These are phyloP conservation scores for Nannochloropsis oceanica DNA, from an alignment of 108 stramenopile species.

Conservation along the genomic window DNA sequence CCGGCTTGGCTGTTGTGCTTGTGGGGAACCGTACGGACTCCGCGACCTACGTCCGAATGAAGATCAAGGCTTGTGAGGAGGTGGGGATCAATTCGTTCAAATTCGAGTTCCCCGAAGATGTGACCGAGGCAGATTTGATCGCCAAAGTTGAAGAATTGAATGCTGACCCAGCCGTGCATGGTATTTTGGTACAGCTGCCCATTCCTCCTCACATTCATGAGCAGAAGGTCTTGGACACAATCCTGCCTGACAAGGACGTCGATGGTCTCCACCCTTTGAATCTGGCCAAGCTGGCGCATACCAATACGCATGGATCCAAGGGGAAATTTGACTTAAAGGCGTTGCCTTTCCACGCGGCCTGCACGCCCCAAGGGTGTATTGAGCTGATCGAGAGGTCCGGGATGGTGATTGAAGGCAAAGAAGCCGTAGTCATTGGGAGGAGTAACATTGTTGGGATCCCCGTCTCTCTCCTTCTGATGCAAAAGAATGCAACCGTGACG, in stretches of 20 bases:
- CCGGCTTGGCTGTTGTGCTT: slow-evolving; percentile 71
- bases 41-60: slow-evolving; percentile 92
- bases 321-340: not conserved
- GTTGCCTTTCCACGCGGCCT: slow-evolving; percentile 37
- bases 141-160: slow-evolving; percentile 50
- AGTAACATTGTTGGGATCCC: slow-evolving; percentile 67
- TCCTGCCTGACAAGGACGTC: slow-evolving; percentile 74
- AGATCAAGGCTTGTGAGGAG: slow-evolving; percentile 69
- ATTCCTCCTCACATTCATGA: slow-evolving; percentile 73
- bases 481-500: slow-evolving; percentile 77
- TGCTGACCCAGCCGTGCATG: slow-evolving; percentile 60
- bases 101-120: slow-evolving; percentile 54
- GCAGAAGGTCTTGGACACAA: slow-evolving; percentile 43
- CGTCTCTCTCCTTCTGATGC: slow-evolving; percentile 65
- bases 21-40: slow-evolving; percentile 75
- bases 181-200: slow-evolving; percentile 93
- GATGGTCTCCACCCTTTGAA: slow-evolving; percentile 89
- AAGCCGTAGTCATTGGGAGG: slow-evolving; percentile 90
- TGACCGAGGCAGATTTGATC: slow-evolving; percentile 46
- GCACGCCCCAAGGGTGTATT: slow-evolving; percentile 69
- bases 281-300: slow-evolving; percentile 50
- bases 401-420: slow-evolving; percentile 62
- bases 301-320: not conserved
- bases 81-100: slow-evolving; percentile 46
- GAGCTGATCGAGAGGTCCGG: slow-evolving; percentile 75